Base-by-base conservation (phyloP, 305 asterid species). In the Andrographis paniculata region DNA sequence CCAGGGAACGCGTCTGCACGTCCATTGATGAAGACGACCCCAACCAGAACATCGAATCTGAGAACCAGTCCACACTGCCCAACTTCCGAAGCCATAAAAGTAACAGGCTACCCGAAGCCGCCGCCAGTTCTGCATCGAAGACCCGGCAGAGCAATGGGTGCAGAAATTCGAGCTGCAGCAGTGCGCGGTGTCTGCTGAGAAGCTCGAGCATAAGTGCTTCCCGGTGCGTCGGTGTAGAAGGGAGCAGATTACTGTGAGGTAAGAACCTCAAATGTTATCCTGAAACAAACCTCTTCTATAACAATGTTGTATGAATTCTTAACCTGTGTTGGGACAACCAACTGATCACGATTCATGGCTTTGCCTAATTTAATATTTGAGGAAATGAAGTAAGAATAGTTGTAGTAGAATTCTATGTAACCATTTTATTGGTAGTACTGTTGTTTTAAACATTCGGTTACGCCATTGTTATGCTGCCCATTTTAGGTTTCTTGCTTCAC, bases 141-240 rank as follows among this genome's bases (percentile, higher is more conserved):
- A 57, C 64, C 41, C 58, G 46, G 38, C 72, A 62, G 55, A 75
- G 65, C 53, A 71, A 54, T 45, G 60, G 63, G 23, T 60, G 63
- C 24, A 72, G 71, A 55, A 74, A 56, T 57, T 53, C 87, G 45
- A 68, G 88, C 83, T 86, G 55, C 67, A 91, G 86, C 18, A 91
- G 86, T 18, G 88, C 96, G 0, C 86, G 92, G 1, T 78, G 96
- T 70, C 30, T 89, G 35, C 60, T 82, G 28, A 80, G 87, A 72
- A 86, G 95, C 53, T 75, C 89, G 44, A 86, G 95, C 62, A 78
- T 86, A 58, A 80, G 87, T 57, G 84, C 92, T 66, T 89, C 96
- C 65, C 75, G 62, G 60, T 82, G 93, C 62, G 22, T 84, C 39
- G 94, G 84, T 45, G 79, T 82, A 17, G 74, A 74, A 53, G 62